A percentile compares a stretch with the other conserved stretches of the same genome.
These are phyloP conservation scores for Neckera pumila DNA, from an alignment of 225 moss, liverwort and hornwort genomes.

Conservation along the genomic window DNA sequence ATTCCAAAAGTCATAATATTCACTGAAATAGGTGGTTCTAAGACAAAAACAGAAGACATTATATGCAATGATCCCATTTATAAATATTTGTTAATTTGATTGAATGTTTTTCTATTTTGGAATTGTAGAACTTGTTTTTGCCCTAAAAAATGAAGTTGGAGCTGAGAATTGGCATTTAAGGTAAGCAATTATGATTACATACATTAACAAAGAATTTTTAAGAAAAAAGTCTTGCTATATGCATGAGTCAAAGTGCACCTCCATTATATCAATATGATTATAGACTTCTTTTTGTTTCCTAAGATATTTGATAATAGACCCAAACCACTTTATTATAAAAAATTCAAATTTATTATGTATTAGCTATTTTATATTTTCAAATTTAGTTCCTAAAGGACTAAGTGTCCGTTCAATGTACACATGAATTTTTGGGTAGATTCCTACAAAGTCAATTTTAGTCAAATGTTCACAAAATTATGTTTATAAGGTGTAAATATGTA, in stretches of 20 bases:
- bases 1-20: no score
- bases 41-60: accelerated
- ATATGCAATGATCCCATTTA: no score
- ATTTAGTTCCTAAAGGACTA: neutral
- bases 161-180: neutral
- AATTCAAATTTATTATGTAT: neutral
- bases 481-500: neutral
- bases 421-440: neutral
- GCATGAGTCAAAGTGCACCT: neutral
- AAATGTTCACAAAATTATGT: neutral
- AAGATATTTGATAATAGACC: neutral
- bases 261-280: neutral
- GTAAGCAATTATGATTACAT: neutral
- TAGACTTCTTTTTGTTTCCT: neutral
- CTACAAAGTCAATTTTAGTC: neutral
- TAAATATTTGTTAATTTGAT: neutral
- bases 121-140: neutral
- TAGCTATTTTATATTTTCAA: neutral
- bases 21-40: accelerated
- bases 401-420: accelerated
- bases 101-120: neutral
- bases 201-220: neutral
- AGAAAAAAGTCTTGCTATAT: accelerated
- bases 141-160: accelerated
- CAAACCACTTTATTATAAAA: neutral